These are phyloP conservation scores for Teunomyces lycoperdinae DNA, from an alignment of 805 yeast genomes.

Conservation along the genomic window DNA sequence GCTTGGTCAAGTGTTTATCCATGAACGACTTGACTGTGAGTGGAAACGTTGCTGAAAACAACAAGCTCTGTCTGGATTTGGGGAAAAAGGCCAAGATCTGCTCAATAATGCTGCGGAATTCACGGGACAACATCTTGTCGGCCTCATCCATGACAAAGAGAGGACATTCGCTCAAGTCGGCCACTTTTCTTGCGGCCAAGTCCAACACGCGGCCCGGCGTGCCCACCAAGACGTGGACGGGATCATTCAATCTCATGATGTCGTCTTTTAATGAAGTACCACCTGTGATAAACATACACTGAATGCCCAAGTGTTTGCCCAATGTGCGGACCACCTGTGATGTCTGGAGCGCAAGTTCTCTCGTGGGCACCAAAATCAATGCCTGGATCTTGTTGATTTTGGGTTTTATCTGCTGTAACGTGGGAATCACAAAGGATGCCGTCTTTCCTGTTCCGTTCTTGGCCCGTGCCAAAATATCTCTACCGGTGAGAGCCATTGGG, in stretches of 20 bases:
- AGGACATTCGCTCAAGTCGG: conserved; percentile 82
- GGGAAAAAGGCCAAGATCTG: conserved; percentile 85
- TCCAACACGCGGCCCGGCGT: conserved; percentile 98
- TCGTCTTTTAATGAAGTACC: conserved; percentile 95
- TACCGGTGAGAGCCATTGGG: conserved; percentile 91
- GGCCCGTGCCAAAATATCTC: conserved; percentile 96
- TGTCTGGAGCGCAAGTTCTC: conserved; percentile 96
- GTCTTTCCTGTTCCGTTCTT: conserved; percentile 99
- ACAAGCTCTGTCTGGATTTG: conserved; percentile 62
- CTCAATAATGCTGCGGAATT: conserved; percentile 82
- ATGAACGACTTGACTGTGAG: conserved; percentile 87
- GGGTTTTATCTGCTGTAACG: conserved; percentile 85
- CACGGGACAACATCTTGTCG: conserved; percentile 91
- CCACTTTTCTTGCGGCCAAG: conserved; percentile 82
- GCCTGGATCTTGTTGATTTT: conserved; percentile 84
- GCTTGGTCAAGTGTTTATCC: conserved; percentile 85
- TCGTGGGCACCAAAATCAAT: conserved; percentile 90
- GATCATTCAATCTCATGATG: conserved; percentile 85
- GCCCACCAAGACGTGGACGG: conserved; percentile 93
- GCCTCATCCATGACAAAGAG: conserved; percentile 98
- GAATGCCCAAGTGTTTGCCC: conserved; percentile 88
- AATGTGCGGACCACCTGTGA: conserved; percentile 95
- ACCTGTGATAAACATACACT: conserved; percentile 98
- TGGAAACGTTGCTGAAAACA: conserved; percentile 96
- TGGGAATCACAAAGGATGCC: conserved; percentile 94